Conservation (phyloP, 345 rosid species). For the Eucalyptus victrix region DNA sequence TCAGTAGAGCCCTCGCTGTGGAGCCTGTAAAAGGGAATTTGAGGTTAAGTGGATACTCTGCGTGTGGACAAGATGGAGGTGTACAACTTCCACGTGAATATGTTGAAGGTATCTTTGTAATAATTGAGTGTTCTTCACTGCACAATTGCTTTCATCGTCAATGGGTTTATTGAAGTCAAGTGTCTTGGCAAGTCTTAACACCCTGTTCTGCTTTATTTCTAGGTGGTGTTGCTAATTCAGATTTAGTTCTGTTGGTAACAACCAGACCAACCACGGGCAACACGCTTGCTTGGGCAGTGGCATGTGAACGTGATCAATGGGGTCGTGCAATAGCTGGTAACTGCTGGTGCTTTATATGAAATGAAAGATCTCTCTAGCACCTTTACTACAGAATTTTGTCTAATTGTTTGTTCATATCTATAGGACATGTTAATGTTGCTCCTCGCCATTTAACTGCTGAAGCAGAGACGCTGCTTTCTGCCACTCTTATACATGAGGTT, state of each 20-base stretch:
- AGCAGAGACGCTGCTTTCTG: conserved; percentile 94
- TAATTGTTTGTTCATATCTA: not conserved
- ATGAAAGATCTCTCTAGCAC: not conserved
- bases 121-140: not conserved
- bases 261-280: conserved; percentile 99
- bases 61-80: conserved; percentile 99
- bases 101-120: conserved; percentile 60
- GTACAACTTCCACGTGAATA: conserved; percentile 95
- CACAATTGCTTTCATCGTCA: not conserved
- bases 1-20: conserved; percentile 81
- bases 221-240: conserved; percentile 91
- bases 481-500: conserved; percentile 97
- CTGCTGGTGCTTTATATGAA: not conserved
- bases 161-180: not conserved
- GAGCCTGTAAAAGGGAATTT: conserved; percentile 97
- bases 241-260: conserved; percentile 91
- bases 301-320: conserved; percentile 99
- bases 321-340: conserved; percentile 99
- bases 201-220: not conserved
- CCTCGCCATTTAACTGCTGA: conserved; percentile 99
- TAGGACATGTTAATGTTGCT: conserved; percentile 98
- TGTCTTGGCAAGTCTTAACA: not conserved
- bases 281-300: conserved; percentile 99
- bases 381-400: not conserved
- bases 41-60: conserved; percentile 97